These are phyloP conservation scores for Neurospora hispaniola DNA, from an alignment of 495 filamentous ascomycete species.

Conservation along the genomic window DNA sequence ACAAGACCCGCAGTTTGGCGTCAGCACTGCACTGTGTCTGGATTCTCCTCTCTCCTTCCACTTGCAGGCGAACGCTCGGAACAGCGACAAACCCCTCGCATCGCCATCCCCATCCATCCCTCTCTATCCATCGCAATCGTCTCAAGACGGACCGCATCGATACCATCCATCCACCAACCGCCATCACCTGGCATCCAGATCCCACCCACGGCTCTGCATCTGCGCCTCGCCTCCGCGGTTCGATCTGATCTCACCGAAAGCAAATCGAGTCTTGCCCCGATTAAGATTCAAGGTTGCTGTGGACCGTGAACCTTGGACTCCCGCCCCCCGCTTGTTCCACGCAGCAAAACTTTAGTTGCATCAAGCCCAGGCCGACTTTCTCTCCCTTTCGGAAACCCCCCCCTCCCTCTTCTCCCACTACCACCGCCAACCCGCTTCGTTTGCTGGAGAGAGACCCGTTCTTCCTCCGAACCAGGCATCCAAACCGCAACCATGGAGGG, in stretches of 20 bases:
- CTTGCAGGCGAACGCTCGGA: neutral
- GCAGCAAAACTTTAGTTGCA: conserved; percentile 26
- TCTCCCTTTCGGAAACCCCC: conserved; percentile 18
- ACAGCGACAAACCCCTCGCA: neutral
- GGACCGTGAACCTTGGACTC: conserved; percentile 17
- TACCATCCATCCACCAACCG: neutral
- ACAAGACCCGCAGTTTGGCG: neutral
- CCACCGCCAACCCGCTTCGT: conserved; percentile 4
- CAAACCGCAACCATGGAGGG: conserved; percentile 34
- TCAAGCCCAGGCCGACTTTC: conserved; percentile 16
- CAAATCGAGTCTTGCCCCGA: neutral
- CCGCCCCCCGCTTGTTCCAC: conserved; percentile 25
- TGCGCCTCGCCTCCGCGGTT: neutral
- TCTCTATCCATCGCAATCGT: neutral
- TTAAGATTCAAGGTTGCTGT: neutral
- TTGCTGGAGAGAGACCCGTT: conserved; percentile 9
- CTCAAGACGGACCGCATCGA: neutral
- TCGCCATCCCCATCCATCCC: neutral
- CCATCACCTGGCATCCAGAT: neutral
- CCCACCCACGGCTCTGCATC: neutral
- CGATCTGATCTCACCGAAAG: neutral
- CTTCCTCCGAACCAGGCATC: conserved; percentile 8
- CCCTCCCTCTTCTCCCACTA: conserved; percentile 8
- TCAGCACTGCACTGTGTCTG: neutral
- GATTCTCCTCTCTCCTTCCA: neutral